Conservation (phyloP, 257 asterid genomes). For the Solanum pennellii region DNA sequence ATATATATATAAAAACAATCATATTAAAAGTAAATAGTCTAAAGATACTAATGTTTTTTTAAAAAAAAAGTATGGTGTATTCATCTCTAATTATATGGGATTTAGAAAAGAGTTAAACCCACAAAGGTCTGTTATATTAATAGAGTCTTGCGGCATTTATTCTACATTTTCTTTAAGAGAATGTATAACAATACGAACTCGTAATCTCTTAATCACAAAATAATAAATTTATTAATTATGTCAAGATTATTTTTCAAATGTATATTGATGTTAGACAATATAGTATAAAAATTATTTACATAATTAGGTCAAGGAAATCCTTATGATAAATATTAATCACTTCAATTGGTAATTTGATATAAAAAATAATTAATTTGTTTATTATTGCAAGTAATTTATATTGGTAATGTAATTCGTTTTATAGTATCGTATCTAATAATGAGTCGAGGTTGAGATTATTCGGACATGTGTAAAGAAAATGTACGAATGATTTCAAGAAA, state of each 20-base stretch:
- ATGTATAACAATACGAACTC: neutral
- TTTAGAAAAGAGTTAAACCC: neutral
- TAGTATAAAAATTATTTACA: neutral
- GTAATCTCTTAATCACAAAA: neutral
- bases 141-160: neutral
- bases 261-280: neutral
- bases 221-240: neutral
- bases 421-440: neutral
- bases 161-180: no score
- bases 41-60: neutral
- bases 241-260: fast-evolving
- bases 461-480: no score
- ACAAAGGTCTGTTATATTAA: neutral
- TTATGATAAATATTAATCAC: neutral
- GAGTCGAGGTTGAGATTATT: neutral
- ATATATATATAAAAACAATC: no score
- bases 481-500: neutral
- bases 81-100: no score
- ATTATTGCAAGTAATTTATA: neutral
- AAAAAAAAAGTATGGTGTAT: neutral
- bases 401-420: neutral
- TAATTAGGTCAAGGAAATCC: neutral
- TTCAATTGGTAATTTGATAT: neutral
- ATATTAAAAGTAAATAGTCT: neutral
- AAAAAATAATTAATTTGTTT: neutral